Percentiles rank a stretch among this genome's conserved stretches.
phyloP scores from a whole-genome alignment of 768 basidiomycete species.

The Heimioporus sp. region DNA sequence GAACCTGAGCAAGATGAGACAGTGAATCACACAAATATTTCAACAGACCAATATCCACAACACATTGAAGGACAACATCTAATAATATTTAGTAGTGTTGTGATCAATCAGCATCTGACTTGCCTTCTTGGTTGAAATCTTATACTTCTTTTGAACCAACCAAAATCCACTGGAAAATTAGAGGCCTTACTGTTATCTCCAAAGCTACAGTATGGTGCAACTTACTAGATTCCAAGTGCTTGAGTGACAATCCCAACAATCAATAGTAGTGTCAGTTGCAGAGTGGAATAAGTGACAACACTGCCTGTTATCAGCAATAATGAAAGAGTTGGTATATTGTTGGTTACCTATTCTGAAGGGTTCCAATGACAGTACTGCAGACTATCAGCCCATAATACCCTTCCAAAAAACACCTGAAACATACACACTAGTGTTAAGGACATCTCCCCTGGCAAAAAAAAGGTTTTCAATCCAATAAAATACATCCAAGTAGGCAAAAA shows the following conservation, averaged over 20 bases:
- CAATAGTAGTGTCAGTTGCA: constrained; percentile 64
- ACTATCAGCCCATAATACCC: background rate
- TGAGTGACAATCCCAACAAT: constrained; percentile 67
- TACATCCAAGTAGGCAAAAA: background rate
- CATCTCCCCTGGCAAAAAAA: constrained; percentile 57
- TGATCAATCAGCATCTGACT: background rate
- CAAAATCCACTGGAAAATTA: constrained; percentile 50
- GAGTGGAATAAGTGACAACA: constrained; percentile 68
- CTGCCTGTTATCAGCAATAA: constrained; percentile 31
- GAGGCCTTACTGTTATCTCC: background rate
- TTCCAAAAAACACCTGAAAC: constrained; percentile 13
- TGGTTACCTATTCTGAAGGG: constrained; percentile 64
- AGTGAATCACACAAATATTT: background rate
- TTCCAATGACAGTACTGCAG: constrained; percentile 63
- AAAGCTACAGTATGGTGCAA: background rate
- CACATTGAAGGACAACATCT: constrained; percentile 74
- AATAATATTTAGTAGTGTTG: background rate
- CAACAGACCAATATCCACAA: constrained; percentile 63
- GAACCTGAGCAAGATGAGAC: constrained; percentile 37
- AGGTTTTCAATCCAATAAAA: background rate
- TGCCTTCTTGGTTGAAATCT: constrained; percentile 60
- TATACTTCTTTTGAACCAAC: constrained; percentile 64
- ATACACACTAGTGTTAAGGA: constrained; percentile 73
- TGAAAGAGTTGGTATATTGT: background rate
- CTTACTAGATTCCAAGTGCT: constrained; percentile 67